Conservation (phyloP, 2,329 filamentous ascomycete species). For the Colletotrichum cereale region DNA sequence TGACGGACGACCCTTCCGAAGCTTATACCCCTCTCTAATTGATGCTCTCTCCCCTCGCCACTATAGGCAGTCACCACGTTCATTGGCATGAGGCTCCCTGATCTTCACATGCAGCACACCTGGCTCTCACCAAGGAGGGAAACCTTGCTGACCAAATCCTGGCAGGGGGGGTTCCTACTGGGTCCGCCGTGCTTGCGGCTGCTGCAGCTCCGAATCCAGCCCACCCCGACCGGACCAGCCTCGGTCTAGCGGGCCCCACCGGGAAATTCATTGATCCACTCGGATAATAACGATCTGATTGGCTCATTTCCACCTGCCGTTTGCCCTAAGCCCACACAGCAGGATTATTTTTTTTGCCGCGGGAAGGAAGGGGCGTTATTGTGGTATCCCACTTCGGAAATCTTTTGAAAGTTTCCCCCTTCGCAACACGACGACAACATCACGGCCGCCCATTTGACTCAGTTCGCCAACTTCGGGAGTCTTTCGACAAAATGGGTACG, state of each 20-base stretch:
- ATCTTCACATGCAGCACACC: neutral
- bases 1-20: too few relatives aligned
- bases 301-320: neutral
- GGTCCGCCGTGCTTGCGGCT: neutral
- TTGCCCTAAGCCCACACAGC: constrained; percentile 28
- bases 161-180: neutral
- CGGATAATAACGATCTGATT: neutral
- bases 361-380: constrained; percentile 16
- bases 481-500: constrained; percentile 73
- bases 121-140: neutral
- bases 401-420: constrained; percentile 21
- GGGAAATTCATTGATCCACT: constrained; percentile 2
- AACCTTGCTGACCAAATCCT: neutral
- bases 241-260: neutral
- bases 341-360: constrained; percentile 25
- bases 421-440: constrained; percentile 49
- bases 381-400: constrained; percentile 6
- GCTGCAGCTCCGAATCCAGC: constrained; percentile 1
- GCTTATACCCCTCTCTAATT: too few relatives aligned
- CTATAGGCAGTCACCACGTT: neutral
- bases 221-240: neutral
- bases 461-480: constrained; percentile 57
- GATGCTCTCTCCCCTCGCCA: neutral
- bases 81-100: neutral
- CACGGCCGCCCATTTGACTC: constrained; percentile 49